Conservation (phyloP, 371 early-diverging fungal genomes). For the Circinella umbellata region DNA sequence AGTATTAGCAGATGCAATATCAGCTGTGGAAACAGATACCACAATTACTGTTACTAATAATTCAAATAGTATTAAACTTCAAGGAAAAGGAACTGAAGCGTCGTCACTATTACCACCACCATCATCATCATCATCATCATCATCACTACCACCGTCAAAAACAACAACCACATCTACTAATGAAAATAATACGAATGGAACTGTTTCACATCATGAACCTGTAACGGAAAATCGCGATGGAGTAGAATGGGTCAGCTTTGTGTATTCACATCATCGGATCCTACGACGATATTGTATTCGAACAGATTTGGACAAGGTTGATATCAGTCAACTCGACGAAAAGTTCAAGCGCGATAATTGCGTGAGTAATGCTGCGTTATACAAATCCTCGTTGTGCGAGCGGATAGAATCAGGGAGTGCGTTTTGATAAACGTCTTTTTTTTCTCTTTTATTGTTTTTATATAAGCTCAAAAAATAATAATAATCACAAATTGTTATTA, state of each 20-base stretch:
- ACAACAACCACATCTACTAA: background rate
- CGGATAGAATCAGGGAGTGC: conserved; percentile 18
- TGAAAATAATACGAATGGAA: background rate
- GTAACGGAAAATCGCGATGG: conserved; percentile 58
- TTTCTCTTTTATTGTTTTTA: conserved; percentile 7
- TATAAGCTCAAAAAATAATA: too few species aligned
- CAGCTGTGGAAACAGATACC: conserved; percentile 13
- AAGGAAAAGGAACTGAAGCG: background rate
- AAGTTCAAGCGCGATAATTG: conserved; percentile 84
- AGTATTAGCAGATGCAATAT: conserved; percentile 27
- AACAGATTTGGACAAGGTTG: conserved; percentile 82
- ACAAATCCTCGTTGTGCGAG: conserved; percentile 13
- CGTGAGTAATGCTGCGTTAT: conserved; percentile 48
- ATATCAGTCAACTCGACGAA: conserved; percentile 66
- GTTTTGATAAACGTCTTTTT: conserved; percentile 13
- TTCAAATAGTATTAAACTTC: background rate
- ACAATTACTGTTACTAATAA: background rate
- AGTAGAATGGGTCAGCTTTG: conserved; percentile 76
- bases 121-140: background rate
- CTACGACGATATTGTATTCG: conserved; percentile 76
- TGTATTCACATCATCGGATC: conserved; percentile 68
- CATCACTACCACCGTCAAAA: background rate
- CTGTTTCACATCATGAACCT: conserved; percentile 34
- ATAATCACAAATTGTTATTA: background rate
- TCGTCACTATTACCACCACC: conserved; percentile 8